Evolutionary conservation across 1,284 basidiomycete species (phyloP).

Genomic region (Mycosarcoma mackinlayi): DNA sequence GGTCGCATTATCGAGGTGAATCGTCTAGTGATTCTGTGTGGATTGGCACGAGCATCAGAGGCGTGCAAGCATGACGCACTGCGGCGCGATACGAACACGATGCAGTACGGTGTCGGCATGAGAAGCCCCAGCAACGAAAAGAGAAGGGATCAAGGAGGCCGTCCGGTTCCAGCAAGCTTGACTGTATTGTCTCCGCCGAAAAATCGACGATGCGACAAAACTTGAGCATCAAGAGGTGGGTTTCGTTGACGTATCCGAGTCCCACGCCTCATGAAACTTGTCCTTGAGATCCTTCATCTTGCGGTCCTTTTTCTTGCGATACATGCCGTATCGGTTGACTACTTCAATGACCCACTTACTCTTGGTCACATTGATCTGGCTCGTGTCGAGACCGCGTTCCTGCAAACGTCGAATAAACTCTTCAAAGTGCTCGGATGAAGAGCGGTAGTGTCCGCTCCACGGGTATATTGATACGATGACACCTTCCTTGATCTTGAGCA

Average conservation of each 20-base stretch:
- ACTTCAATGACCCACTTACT: conserved; percentile 49
- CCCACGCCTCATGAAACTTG: conserved; percentile 16
- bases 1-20: conserved; percentile 1
- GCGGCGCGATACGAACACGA: no score
- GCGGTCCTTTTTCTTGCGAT: conserved; percentile 47
- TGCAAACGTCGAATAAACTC: conserved; percentile 44
- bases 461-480: conserved; percentile 53
- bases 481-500: conserved; percentile 52
- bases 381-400: conserved; percentile 42
- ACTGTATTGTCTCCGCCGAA: no score
- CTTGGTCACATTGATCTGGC: conserved; percentile 53
- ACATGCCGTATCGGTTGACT: conserved; percentile 52
- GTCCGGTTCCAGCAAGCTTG: no score
- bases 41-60: no score
- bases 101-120: neutral
- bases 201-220: no score
- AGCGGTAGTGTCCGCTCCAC: conserved; percentile 54
- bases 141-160: no score
- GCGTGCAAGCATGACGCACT: no score
- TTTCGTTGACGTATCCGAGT: conserved; percentile 7
- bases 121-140: no score
- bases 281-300: conserved; percentile 43
- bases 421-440: conserved; percentile 48
- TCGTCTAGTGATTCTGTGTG: neutral
- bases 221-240: conserved; percentile 23